Evolutionary conservation across 2,329 filamentous ascomycete species (phyloP), one percentile per base, ranked within the genome.

Genomic region (Calonectria hongkongensis): DNA sequence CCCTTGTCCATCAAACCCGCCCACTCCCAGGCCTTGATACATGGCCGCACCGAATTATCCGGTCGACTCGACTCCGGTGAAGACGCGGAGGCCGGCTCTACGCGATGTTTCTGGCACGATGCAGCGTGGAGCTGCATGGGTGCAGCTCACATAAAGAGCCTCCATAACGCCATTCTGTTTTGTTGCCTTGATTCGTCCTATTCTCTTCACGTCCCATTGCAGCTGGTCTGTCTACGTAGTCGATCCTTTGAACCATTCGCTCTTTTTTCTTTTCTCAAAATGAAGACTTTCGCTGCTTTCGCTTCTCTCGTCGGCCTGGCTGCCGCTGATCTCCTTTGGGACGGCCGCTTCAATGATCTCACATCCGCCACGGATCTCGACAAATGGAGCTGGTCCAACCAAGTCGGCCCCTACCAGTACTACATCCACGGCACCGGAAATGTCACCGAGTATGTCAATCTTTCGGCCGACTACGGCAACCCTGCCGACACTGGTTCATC

Each of bases 371-470:
- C 86, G 2, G 91, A 92, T 81, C 86, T 93, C 36, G 85, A 87
- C 78, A 87, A 88, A 48, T 93, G 92, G 92, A 91, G 89, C 4
- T 94, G 90, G 89, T 87, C 87, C n/a, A 93, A 91, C 82, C 89
- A 92, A 83, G 90, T 93, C 78, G 91, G 91, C 1, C 89, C 91
- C 0, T 95, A 93, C 84, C 93, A 94, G 83, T 74, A 71, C 60
- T 74, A 74, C 66, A 74, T 74, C 81, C 93, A 95, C 85, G 93
- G 93, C 45, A 84, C 85, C 8, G 88, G 87, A 9, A 66, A 84
- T 0, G 87, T 91, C 16, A 86, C 87, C 27, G 84, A 89, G 78
- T 94, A 94, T 82, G 87, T 94, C 75, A 90, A 90, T 77, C 86
- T 94, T 2, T 88, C 88, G 4, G 82, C 90, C 0, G 82, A 84